Conservation (phyloP, 169 alveolate genomes). For the Neospora caninum region DNA sequence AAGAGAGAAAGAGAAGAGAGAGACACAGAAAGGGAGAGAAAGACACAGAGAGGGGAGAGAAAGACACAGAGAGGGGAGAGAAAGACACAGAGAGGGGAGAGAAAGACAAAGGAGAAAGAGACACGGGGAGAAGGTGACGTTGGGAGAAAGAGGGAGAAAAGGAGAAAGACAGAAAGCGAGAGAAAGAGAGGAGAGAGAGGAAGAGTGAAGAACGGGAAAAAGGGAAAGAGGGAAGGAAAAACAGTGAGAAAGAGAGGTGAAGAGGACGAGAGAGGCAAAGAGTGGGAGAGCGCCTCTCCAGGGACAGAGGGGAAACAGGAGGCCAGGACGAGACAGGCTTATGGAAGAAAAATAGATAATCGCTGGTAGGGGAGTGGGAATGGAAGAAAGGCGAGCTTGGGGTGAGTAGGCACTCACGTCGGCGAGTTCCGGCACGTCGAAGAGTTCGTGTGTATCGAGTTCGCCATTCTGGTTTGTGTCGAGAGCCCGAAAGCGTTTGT, state of each 20-base stretch:
- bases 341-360: neutral
- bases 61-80: neutral
- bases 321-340: too few species aligned
- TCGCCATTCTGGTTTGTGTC: slow-evolving; percentile 94
- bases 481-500: slow-evolving; percentile 88
- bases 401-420: slow-evolving; percentile 71
- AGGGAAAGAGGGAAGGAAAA: too few species aligned
- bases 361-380: neutral
- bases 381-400: neutral
- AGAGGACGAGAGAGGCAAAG: too few species aligned
- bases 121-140: neutral
- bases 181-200: too few species aligned
- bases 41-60: too few species aligned
- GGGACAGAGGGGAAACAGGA: too few species aligned
- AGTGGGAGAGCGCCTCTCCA: too few species aligned
- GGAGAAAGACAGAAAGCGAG: neutral
- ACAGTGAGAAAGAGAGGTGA: neutral
- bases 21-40: too few species aligned
- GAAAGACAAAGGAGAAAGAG: slow-evolving; percentile 13
- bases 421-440: slow-evolving; percentile 95
- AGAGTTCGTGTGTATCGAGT: slow-evolving; percentile 95
- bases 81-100: too few species aligned
- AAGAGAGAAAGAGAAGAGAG: too few species aligned
- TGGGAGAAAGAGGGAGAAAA: neutral
- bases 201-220: too few species aligned